Evolutionary conservation across 1,284 basidiomycete genomes (phyloP).

Genomic region (Ustilago vetiveriae): DNA sequence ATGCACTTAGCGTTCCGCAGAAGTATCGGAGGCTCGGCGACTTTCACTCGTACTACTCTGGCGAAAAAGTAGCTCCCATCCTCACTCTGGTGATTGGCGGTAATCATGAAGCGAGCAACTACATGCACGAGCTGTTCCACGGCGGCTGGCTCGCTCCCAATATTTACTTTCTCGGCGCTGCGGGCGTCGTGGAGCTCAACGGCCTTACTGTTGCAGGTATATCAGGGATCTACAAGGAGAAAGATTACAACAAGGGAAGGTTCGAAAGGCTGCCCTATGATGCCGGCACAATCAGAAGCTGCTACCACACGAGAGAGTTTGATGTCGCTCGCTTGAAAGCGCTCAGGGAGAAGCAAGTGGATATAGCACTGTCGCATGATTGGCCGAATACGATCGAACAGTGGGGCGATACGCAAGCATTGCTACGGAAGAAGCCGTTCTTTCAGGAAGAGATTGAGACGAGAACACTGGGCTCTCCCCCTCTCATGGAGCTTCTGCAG

Average conservation of each 20-base stretch:
- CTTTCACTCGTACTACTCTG: conserved; percentile 80
- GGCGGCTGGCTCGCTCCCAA: conserved; percentile 82
- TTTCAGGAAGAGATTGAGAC: conserved; percentile 76
- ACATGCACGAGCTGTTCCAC: conserved; percentile 89
- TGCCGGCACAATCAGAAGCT: conserved; percentile 77
- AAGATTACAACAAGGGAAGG: conserved; percentile 74
- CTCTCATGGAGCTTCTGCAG: conserved; percentile 80
- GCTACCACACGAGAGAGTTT: conserved; percentile 91
- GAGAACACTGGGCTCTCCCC: conserved; percentile 85
- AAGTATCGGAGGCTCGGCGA: conserved; percentile 87
- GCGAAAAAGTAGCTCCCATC: conserved; percentile 80
- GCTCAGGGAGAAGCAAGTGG: conserved; percentile 70
- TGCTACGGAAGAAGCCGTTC: conserved; percentile 83
- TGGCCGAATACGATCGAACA: conserved; percentile 91
- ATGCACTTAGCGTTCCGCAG: conserved; percentile 87
- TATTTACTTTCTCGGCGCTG: conserved; percentile 94
- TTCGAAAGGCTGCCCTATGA: conserved; percentile 77
- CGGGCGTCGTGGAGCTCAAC: conserved; percentile 87
- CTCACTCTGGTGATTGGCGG: conserved; percentile 95
- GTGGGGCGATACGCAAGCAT: conserved; percentile 76
- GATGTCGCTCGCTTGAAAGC: conserved; percentile 82
- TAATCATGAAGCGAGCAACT: conserved; percentile 97
- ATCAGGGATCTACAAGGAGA: conserved; percentile 88
- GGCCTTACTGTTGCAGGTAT: conserved; percentile 82
- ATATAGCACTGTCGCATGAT: conserved; percentile 92